These are phyloP conservation scores for Coniferiporia weirii DNA, from an alignment of 1,284 basidiomycete species.

Conservation along the genomic window DNA sequence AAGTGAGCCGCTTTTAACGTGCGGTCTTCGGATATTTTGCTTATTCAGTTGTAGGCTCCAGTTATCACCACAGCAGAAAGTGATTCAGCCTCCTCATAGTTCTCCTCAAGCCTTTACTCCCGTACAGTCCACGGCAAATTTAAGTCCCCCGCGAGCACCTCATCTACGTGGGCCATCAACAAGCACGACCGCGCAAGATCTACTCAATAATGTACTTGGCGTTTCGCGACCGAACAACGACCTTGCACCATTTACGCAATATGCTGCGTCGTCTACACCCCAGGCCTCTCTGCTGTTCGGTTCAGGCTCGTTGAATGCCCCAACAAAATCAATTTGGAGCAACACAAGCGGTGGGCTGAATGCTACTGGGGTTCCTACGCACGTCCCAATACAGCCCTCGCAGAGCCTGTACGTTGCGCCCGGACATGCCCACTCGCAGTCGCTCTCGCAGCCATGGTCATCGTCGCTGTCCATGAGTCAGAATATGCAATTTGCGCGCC, in stretches of 20 bases:
- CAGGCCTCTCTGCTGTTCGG: slow-evolving; percentile 28
- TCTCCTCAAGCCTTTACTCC: slow-evolving; percentile 10
- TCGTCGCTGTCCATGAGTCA: neutral
- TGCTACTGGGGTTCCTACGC: neutral
- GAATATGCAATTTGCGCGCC: neutral
- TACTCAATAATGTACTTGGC: slow-evolving; percentile 52
- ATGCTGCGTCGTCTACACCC: slow-evolving; percentile 24
- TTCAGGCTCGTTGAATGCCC: slow-evolving; percentile 22
- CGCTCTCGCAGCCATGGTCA: slow-evolving; percentile 5
- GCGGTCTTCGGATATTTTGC: too few species aligned
- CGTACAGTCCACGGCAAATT: neutral
- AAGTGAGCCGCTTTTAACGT: slow-evolving; percentile 34
- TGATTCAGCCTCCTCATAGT: slow-evolving; percentile 4
- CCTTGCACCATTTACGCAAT: neutral
- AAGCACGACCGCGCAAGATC: slow-evolving; percentile 55
- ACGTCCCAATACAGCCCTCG: neutral
- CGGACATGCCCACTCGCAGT: slow-evolving; percentile 14
- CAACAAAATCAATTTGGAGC: slow-evolving; percentile 29
- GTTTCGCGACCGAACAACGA: slow-evolving; percentile 4
- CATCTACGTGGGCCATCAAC: slow-evolving; percentile 24
- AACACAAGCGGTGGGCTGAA: slow-evolving; percentile 10
- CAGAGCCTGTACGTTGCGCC: neutral
- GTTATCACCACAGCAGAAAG: slow-evolving; percentile 15
- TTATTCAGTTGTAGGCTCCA: neutral
- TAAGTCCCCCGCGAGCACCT: slow-evolving; percentile 16